Evolutionary conservation across 2,329 filamentous ascomycete genomes (phyloP).

Genomic region (Trichoderma gracile): DNA sequence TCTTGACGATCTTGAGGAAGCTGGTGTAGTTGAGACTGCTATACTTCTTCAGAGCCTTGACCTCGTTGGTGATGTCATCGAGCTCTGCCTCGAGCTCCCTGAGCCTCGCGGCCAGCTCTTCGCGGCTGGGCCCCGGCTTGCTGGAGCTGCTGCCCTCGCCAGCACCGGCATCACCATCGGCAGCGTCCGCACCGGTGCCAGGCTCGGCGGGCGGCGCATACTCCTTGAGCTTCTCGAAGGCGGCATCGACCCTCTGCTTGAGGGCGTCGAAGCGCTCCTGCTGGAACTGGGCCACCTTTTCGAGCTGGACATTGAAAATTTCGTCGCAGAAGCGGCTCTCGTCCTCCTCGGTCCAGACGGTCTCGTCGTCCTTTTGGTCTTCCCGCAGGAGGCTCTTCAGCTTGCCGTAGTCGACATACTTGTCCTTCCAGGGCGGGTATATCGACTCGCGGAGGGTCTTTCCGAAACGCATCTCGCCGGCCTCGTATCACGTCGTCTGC

Average conservation of each 20-base stretch:
- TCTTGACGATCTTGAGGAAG: conserved; percentile 97
- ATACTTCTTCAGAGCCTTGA: conserved; percentile 92
- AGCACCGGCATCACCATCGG: conserved; percentile 34
- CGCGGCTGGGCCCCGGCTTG: conserved; percentile 46
- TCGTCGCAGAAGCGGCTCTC: conserved; percentile 94
- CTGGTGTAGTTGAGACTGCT: conserved; percentile 96
- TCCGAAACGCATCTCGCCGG: conserved; percentile 80
- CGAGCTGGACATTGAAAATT: conserved; percentile 88
- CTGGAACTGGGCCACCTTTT: conserved; percentile 93
- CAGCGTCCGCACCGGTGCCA: conserved; percentile 40
- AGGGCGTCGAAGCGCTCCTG: conserved; percentile 67
- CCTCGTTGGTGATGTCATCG: conserved; percentile 83
- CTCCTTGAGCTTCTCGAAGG: conserved; percentile 73
- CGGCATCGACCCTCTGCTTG: conserved; percentile 54
- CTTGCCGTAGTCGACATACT: conserved; percentile 95
- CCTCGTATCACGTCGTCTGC: neutral
- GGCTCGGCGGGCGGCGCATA: conserved; percentile 56
- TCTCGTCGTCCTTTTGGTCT: conserved; percentile 61
- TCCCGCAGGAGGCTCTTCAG: conserved; percentile 88
- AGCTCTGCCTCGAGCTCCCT: conserved; percentile 76
- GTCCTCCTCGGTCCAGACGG: conserved; percentile 88
- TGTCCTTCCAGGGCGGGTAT: conserved; percentile 85
- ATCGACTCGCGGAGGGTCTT: conserved; percentile 78
- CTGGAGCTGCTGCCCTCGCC: conserved; percentile 6
- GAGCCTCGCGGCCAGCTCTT: conserved; percentile 55